phyloP scores from a whole-genome alignment of 805 yeast genomes.

The Candida pini region DNA sequence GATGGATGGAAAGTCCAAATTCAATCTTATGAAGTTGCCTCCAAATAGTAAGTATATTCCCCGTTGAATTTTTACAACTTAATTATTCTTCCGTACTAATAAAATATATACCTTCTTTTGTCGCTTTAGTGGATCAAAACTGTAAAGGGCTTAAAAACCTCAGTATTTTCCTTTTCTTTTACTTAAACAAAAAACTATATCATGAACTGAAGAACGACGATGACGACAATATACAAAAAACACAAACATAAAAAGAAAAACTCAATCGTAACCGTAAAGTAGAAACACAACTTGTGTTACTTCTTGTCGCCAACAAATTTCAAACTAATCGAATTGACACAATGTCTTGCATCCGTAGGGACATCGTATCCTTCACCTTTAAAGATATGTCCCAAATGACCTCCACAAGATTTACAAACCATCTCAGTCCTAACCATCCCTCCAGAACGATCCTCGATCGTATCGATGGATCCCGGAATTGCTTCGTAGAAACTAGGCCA shows the following conservation, averaged over 20 bases:
- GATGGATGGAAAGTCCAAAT: constrained; percentile 86
- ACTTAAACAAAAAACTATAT: too few species aligned
- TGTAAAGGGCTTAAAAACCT: neutral
- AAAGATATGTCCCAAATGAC: constrained; percentile 94
- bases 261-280: neutral
- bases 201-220: too few species aligned
- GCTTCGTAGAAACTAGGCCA: constrained; percentile 98
- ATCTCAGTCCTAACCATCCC: constrained; percentile 90
- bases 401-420: constrained; percentile 82
- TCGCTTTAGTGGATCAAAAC: neutral
- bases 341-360: constrained; percentile 90
- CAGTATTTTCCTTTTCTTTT: neutral
- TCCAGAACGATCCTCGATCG: constrained; percentile 50
- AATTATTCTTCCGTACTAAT: too few species aligned
- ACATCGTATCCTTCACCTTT: constrained; percentile 85
- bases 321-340: constrained; percentile 83
- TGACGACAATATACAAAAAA: too few species aligned
- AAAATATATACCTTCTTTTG: too few species aligned
- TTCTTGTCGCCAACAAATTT: constrained; percentile 40
- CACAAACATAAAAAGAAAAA: too few species aligned
- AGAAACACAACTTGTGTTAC: neutral
- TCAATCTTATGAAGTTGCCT: constrained; percentile 23
- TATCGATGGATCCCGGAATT: constrained; percentile 67
- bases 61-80: neutral
- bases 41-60: constrained; percentile 13